These are phyloP conservation scores for Centaurea solstitialis DNA, from an alignment of 129 eudicot genomes.

Conservation along the genomic window DNA sequence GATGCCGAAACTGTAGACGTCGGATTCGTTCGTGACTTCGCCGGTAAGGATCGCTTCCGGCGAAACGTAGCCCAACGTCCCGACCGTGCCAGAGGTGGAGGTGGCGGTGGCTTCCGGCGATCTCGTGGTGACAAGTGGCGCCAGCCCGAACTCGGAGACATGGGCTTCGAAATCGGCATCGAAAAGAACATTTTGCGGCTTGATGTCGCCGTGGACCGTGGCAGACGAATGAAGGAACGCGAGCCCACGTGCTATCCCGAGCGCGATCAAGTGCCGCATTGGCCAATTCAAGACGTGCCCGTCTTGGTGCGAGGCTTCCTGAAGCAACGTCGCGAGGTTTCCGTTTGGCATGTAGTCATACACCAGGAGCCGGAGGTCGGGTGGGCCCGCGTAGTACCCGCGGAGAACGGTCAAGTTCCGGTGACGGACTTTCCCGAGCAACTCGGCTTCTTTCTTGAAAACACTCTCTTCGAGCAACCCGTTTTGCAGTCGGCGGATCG, in stretches of 20 bases:
- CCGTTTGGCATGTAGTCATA: conserved; percentile 98
- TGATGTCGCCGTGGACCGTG: conserved; percentile 78
- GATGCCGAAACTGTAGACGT: conserved; percentile 90
- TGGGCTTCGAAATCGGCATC: conserved; percentile 98
- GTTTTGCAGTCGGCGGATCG: conserved; percentile 69
- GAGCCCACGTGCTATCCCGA: conserved; percentile 84
- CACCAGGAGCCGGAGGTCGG: conserved; percentile 67
- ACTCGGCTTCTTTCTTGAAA: conserved; percentile 79
- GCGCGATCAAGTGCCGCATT: conserved; percentile 92
- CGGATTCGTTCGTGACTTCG: conserved; percentile 59
- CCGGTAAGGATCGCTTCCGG: conserved; percentile 69
- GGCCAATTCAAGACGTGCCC: conserved; percentile 98
- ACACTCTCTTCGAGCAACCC: conserved; percentile 49
- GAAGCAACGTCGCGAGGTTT: conserved; percentile 78
- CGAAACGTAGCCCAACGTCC: conserved; percentile 66
- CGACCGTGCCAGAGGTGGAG: conserved; percentile 63
- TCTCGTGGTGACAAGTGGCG: conserved; percentile 35
- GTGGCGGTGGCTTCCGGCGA: conserved; percentile 42
- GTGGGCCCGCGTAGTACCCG: conserved; percentile 86
- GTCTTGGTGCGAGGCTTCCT: conserved; percentile 94
- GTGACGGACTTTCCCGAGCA: conserved; percentile 75
- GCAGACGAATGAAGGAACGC: conserved; percentile 64
- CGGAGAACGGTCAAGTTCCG: conserved; percentile 85
- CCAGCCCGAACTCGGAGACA: conserved; percentile 78
- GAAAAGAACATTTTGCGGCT: conserved; percentile 79